Base-by-base conservation (phyloP, 1,284 basidiomycete genomes). In the Cerrena zonata region DNA sequence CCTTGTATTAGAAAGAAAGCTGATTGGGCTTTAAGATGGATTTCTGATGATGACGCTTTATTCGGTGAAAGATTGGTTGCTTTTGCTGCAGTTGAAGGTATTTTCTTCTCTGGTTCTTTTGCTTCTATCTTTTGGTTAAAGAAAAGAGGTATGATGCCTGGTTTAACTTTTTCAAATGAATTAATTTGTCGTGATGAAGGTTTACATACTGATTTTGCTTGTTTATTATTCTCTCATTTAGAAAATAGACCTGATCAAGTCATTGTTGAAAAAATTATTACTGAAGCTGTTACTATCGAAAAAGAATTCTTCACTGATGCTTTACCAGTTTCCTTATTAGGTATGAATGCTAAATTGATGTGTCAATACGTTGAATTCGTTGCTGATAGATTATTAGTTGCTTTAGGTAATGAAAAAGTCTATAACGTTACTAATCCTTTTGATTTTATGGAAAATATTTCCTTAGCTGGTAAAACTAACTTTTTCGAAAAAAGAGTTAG, bases 51-150 rank as follows among this genome's bases (percentile, higher is more conserved):
- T 42, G 57, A 65, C 24, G 80, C 84, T 10, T 79, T 79, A 2
- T 89, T 89, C 55, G 83, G 76, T 26, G 84, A 87, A 69, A 79
- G 86, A 51, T 75, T 89, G 36, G 78, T 88, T 53, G 86, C 86
- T 5, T 89, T 89, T 61, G 86, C 86, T 46, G 84, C 84, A 26
- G 85, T 89, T 55, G 85, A n/a, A n/a, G n/a, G n/a, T n/a, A n/a
- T n/a, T n/a, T n/a, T n/a, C n/a, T n/a, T n/a, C n/a, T n/a, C n/a
- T 12, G 81, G 81, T 52, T 77, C 76, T 36, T 80, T 79, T 58
- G 77, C 84, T 2, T 79, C 83, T 44, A 86, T 88, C 70, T 88
- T 88, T 69, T 87, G 85, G 85, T 75, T 88, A 64, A 87, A 87
- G 79, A 87, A 87, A 74, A 77, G 85, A 40, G 85, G 85, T 46